A percentile compares a stretch with the other conserved stretches of the same genome.
These are phyloP conservation scores for Kewa caespitosa DNA, from an alignment of 179 eudicot genomes.

Conservation along the genomic window DNA sequence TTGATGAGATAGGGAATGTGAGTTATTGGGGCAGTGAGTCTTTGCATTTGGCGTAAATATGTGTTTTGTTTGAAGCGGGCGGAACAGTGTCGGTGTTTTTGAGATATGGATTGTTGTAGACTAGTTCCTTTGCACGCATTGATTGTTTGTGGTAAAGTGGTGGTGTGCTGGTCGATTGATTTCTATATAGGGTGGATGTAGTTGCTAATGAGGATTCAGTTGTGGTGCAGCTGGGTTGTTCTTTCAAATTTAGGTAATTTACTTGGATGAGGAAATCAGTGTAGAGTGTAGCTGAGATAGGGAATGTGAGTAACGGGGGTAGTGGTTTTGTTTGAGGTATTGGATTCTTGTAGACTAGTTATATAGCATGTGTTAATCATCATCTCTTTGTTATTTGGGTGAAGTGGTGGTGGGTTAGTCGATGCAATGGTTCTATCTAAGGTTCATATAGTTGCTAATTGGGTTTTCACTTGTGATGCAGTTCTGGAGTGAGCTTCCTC, in stretches of 20 bases:
- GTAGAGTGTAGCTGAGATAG: no score
- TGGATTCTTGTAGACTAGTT: conserved; percentile 1
- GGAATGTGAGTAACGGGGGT: no score
- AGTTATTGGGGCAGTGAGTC: neutral
- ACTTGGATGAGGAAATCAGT: no score
- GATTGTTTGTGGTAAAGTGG: neutral
- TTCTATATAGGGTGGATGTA: neutral
- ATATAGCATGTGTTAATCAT: neutral
- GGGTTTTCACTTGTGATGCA: conserved; percentile 30
- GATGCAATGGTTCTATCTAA: neutral
- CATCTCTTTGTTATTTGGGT: neutral
- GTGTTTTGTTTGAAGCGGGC: neutral
- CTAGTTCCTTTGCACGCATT: neutral
- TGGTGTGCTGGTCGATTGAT: neutral
- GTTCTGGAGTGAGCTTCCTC: conserved; percentile 90
- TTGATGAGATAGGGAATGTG: neutral
- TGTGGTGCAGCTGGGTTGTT: conserved; percentile 64
- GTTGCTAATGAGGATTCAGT: conserved; percentile 14
- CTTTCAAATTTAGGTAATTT: no score
- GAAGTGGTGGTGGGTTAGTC: neutral
- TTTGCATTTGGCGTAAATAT: neutral
- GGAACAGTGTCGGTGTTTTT: neutral
- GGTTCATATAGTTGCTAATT: conserved; percentile 3
- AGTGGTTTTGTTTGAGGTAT: conserved; percentile 1
- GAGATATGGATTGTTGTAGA: conserved; percentile 3